Evolutionary conservation across 179 eudicot genomes (phyloP), one percentile per base, ranked within the genome.

Genomic region (Nepenthes alata): DNA sequence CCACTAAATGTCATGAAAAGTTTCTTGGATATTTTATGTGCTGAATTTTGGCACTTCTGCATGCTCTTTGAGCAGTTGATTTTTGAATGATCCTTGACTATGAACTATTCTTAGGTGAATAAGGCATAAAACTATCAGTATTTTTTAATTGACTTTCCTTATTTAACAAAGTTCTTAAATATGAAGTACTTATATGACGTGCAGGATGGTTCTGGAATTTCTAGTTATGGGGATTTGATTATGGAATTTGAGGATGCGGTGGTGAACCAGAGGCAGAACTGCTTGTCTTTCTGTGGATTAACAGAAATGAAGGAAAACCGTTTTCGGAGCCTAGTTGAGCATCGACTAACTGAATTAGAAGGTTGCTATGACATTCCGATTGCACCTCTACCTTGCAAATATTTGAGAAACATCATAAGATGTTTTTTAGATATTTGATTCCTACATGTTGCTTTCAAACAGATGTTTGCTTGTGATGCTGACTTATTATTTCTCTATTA

Each of bases 221-320:
- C 85, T 36, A 84, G 74, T 77, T 80, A 78, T 59, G 81, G 83
- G 34, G 85, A 87, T 71, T 65, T 90, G 74, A 74, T 94, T 65
- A 59, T 77, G 78, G 91, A 88, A 72, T 88, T 90, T 72, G 88
- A 87, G 79, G 95, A 83, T 77, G 93, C 97, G 25, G 67, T 94
- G 65, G 75, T 71, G 36, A 71, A 76, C 76, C 96, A 94, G 67
- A 77, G 96, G 47, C 77, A 83, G 1, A 82, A 70, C 68, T 91
- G 85, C 68, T 73, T 80, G 78, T 80, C 91, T 48, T 81, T 89
- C 65, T 68, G 57, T 63, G 74, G 61, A 50, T 74, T 94, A 74
- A 55, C 76, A 5, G 78, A 81, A 68, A 66, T 80, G 57, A 80
- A 76, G 73, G 85, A 85, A 63, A 78, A 57, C 61, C 90, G 99